Evolutionary conservation across 2,329 filamentous ascomycete genomes (phyloP), one percentile per base, ranked within the genome.

Genomic region (Cytospora leucostoma): DNA sequence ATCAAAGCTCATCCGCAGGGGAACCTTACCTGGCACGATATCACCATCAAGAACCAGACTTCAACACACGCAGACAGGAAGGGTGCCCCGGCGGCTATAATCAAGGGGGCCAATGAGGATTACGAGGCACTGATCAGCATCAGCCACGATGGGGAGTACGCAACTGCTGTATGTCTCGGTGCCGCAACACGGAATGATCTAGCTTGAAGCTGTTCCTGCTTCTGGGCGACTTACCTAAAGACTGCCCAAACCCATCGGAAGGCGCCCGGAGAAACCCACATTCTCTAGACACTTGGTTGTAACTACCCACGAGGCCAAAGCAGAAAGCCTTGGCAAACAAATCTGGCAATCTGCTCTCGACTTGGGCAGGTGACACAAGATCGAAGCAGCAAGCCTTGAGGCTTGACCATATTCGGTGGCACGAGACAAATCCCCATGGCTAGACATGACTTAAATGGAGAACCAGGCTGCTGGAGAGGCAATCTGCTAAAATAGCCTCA

Each of bases 101-200:
- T 63, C 51, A 69, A 67, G 27, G 63, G 74, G 58, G 51, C 66
- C 13, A 63, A 69, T 37, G 74, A 64, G 13, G 61, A 62, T 52
- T 58, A 68, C 44, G 79, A 86, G 56, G 92, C 88, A 15, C 80
- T 85, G 70, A 73, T 97, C 52, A 94, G 89, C 65, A 96, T 97
- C 69, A 95, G 90, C 70, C 93, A 97, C 73, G 93, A 97, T 74
- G 88, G 85, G 2, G 88, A 92, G 8, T 96, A 93, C 76, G 92
- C 92, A 11, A 88, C 84, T 21, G 90, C 89, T 7, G 80, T 88
- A 1, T 90, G 88, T 67, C 67, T 92, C 38, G 86, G 83, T 49
- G 19, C 51, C 15, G 59, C 32, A 32, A 37, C n/a, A 38, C 38
- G 7, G 59, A 55, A 12, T 55, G 51, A 61, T n/a, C 51, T 15